These are phyloP conservation scores for Suhomyces chickasaworum DNA, from an alignment of 1,139 yeast genomes.

Conservation along the genomic window DNA sequence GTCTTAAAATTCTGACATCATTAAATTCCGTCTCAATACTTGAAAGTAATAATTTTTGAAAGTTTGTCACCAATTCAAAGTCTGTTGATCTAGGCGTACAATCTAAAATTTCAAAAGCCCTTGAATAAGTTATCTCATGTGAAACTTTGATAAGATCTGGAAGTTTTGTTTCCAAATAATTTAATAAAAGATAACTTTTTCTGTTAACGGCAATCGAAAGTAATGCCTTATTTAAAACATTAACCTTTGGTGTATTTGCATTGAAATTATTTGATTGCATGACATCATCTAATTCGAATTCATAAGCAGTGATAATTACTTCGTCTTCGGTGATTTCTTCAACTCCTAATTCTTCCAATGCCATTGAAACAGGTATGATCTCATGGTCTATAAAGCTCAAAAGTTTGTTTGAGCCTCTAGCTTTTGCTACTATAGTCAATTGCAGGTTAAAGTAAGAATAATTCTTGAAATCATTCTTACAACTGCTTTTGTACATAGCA, in stretches of 20 bases:
- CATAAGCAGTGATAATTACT: slow-evolving; percentile 69
- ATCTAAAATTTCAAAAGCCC: slow-evolving; percentile 48
- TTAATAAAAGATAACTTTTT: slow-evolving; percentile 45
- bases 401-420: slow-evolving; percentile 48
- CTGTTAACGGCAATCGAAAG: slow-evolving; percentile 46
- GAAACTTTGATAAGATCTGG: slow-evolving; percentile 33
- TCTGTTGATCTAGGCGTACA: slow-evolving; percentile 52
- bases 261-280: slow-evolving; percentile 60
- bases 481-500: slow-evolving; percentile 48
- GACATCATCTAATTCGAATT: slow-evolving; percentile 63
- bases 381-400: slow-evolving; percentile 53
- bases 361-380: slow-evolving; percentile 54
- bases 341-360: slow-evolving; percentile 62
- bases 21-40: slow-evolving; percentile 17
- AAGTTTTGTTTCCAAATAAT: slow-evolving; percentile 48
- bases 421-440: slow-evolving; percentile 46
- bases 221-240: slow-evolving; percentile 35
- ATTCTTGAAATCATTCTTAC: slow-evolving; percentile 37
- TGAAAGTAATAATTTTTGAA: slow-evolving; percentile 42
- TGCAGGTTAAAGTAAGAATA: slow-evolving; percentile 37
- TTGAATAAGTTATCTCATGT: slow-evolving; percentile 21
- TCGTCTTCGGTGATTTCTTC: slow-evolving; percentile 75
- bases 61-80: slow-evolving; percentile 55
- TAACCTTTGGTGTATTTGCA: slow-evolving; percentile 43
- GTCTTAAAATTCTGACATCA: slow-evolving; percentile 53